Conservation (phyloP, 768 basidiomycete genomes). For the Tricholoma terreum region DNA sequence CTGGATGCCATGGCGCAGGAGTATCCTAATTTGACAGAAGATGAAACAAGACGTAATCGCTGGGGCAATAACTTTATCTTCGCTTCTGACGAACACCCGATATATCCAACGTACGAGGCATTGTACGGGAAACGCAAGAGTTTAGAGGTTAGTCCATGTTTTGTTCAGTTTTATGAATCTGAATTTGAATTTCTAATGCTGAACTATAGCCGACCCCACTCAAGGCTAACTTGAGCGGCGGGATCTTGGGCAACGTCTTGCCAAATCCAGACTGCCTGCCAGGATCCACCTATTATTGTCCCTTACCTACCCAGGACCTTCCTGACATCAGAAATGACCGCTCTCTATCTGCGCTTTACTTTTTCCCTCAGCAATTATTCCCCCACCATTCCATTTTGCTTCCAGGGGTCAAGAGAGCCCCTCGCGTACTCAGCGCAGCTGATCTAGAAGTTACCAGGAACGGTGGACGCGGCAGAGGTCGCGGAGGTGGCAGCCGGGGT, state of each 20-base stretch:
- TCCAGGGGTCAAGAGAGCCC: constrained; percentile 60
- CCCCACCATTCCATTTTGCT: constrained; percentile 86
- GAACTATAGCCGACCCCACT: constrained; percentile 65
- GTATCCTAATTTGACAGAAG: constrained; percentile 70
- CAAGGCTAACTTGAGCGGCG: constrained; percentile 65
- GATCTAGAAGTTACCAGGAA: constrained; percentile 72
- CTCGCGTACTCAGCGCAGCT: constrained; percentile 56
- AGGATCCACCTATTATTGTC: constrained; percentile 84
- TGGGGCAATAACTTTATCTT: constrained; percentile 85
- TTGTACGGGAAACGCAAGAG: constrained; percentile 89
- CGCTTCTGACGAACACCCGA: constrained; percentile 76
- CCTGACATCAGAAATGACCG: constrained; percentile 85
- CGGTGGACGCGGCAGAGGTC: constrained; percentile 49
- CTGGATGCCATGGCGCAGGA: constrained; percentile 76
- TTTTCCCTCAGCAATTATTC: constrained; percentile 82
- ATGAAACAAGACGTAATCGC: constrained; percentile 78
- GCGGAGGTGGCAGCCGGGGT: constrained; percentile 45
- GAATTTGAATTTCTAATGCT: constrained; percentile 11
- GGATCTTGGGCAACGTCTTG: constrained; percentile 76
- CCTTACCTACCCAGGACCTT: constrained; percentile 55
- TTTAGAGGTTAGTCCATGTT: constrained; percentile 56
- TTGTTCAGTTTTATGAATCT: background rate
- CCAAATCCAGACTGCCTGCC: constrained; percentile 89
- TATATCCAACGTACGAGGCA: constrained; percentile 85
- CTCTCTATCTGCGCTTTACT: constrained; percentile 83